phyloP scores from a whole-genome alignment of 768 basidiomycete species.

The Lactifluus echinatus region DNA sequence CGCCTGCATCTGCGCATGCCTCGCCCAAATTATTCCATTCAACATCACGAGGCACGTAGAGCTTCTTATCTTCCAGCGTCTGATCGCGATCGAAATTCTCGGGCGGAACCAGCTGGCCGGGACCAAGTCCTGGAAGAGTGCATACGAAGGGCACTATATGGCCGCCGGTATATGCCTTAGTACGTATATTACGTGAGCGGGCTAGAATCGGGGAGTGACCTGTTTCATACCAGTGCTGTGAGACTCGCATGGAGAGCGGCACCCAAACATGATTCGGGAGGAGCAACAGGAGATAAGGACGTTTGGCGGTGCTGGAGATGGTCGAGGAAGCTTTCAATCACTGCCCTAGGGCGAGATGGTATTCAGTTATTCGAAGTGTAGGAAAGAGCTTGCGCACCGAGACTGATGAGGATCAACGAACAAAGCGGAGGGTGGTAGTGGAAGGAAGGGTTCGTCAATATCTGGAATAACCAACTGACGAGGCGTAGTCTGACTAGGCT shows the following conservation, averaged over 20 bases:
- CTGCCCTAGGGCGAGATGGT: slow-evolving; percentile 33
- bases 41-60: slow-evolving; percentile 73
- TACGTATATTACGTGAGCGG: slow-evolving; percentile 21
- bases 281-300: slow-evolving; percentile 27
- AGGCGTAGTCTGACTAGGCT: slow-evolving; percentile 14
- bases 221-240: slow-evolving; percentile 52
- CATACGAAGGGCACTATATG: slow-evolving; percentile 68
- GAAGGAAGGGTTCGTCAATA: slow-evolving; percentile 87
- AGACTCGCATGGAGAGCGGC: slow-evolving; percentile 66
- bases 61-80: slow-evolving; percentile 74
- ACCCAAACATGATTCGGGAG: slow-evolving; percentile 61
- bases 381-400: slow-evolving; percentile 35
- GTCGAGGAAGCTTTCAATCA: slow-evolving; percentile 59
- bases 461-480: slow-evolving; percentile 78
- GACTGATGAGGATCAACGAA: slow-evolving; percentile 70
- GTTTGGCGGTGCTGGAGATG: slow-evolving; percentile 55
- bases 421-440: slow-evolving; percentile 51
- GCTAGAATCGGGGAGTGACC: not conserved
- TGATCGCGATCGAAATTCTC: slow-evolving; percentile 65
- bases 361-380: not conserved
- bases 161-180: slow-evolving; percentile 60
- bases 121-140: slow-evolving; percentile 60
- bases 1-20: slow-evolving; percentile 81
- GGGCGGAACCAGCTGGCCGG: slow-evolving; percentile 54
- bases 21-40: slow-evolving; percentile 80